These are phyloP conservation scores for Citrus sp. DNA, from an alignment of 345 rosid genomes.

Conservation along the genomic window DNA sequence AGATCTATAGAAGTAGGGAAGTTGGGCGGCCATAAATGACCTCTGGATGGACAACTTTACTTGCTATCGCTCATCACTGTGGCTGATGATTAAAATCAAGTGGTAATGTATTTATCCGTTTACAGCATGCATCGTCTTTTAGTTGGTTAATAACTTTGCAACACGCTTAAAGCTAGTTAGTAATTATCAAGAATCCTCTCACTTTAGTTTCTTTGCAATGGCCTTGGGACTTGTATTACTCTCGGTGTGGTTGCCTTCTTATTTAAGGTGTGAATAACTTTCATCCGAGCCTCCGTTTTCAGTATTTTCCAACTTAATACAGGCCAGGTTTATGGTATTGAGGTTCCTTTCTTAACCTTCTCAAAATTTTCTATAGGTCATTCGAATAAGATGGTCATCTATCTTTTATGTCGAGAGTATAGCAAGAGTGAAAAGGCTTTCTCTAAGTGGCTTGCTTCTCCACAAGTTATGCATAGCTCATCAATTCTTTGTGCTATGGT, in stretches of 20 bases:
- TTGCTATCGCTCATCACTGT: conserved; percentile 10
- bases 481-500: too few relatives aligned
- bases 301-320: too few relatives aligned
- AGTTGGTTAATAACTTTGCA: background rate
- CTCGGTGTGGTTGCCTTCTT: conserved; percentile 46
- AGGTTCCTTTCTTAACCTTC: too few relatives aligned
- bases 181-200: background rate
- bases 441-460: too few relatives aligned
- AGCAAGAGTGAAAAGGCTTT: too few relatives aligned
- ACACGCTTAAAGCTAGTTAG: conserved; percentile 5
- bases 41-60: conserved; percentile 53
- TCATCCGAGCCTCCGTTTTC: background rate
- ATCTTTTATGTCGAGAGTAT: too few relatives aligned
- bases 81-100: conserved; percentile 76
- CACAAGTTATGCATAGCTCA: too few relatives aligned
- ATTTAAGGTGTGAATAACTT: conserved; percentile 55
- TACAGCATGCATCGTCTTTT: background rate
- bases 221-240: conserved; percentile 97
- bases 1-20: too few relatives aligned
- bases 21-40: conserved; percentile 78
- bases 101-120: conserved; percentile 43
- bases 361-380: too few relatives aligned
- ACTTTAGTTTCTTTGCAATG: conserved; percentile 73
- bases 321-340: too few relatives aligned
- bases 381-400: too few relatives aligned